Evolutionary conservation across 2,329 filamentous ascomycete species (phyloP).

Genomic region (Pseudocercospora vitis): DNA sequence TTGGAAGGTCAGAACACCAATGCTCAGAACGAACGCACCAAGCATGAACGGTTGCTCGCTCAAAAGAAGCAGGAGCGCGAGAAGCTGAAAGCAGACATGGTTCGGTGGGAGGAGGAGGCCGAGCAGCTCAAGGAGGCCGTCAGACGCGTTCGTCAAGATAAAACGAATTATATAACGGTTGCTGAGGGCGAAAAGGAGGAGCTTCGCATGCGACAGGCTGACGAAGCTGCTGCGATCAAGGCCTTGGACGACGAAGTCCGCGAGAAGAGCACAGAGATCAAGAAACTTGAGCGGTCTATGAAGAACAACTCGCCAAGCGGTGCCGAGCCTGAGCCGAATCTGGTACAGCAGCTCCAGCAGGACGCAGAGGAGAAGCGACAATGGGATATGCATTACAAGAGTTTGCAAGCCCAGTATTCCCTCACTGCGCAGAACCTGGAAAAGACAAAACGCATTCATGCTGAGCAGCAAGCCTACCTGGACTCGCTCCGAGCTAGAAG

Average conservation of each 20-base stretch:
- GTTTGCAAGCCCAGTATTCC: constrained; percentile 37
- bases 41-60: constrained; percentile 70
- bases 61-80: constrained; percentile 68
- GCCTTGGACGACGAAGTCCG: constrained; percentile 71
- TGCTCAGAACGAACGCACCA: constrained; percentile 73
- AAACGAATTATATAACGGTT: constrained; percentile 37
- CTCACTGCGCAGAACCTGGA: constrained; percentile 35
- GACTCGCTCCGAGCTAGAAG: constrained; percentile 32
- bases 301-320: constrained; percentile 56
- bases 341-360: constrained; percentile 38
- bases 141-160: constrained; percentile 45
- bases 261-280: constrained; percentile 68
- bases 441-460: constrained; percentile 40
- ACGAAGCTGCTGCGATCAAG: constrained; percentile 52
- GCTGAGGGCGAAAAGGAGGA: constrained; percentile 44
- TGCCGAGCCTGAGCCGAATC: constrained; percentile 31
- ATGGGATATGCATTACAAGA: constrained; percentile 38
- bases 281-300: constrained; percentile 65
- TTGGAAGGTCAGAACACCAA: constrained; percentile 79
- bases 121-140: constrained; percentile 52
- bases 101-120: constrained; percentile 67
- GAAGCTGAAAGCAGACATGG: constrained; percentile 69
- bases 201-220: constrained; percentile 43
- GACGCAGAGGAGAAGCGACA: constrained; percentile 45
- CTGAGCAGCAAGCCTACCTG: constrained; percentile 45